phyloP scores from a whole-genome alignment of 257 asterid genomes.

The Fraxinus pennsylvanica region DNA sequence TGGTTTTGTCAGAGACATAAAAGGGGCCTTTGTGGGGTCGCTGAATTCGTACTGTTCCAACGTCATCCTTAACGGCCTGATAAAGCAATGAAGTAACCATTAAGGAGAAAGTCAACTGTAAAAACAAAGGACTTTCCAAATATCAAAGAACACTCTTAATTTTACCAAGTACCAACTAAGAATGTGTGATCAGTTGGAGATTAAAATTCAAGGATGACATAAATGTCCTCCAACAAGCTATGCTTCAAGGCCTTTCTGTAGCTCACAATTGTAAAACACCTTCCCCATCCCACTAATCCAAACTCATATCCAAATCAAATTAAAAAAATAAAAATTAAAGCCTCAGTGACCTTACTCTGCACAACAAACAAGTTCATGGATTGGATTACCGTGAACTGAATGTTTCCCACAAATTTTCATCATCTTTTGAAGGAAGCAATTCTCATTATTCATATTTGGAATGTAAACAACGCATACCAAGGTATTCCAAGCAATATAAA shows the following conservation, averaged over 20 bases:
- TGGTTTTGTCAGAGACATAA: constrained; percentile 81
- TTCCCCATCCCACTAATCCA: background rate
- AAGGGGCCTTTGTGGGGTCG: constrained; percentile 94
- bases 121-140: constrained; percentile 9
- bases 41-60: constrained; percentile 85
- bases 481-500: constrained; percentile 11
- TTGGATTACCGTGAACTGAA: background rate
- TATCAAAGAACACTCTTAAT: background rate
- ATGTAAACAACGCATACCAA: background rate
- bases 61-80: constrained; percentile 93
- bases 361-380: background rate
- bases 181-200: constrained; percentile 7
- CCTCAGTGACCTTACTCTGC: background rate
- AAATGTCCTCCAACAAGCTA: constrained; percentile 2
- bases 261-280: background rate
- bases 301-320: background rate
- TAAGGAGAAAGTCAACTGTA: constrained; percentile 19
- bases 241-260: background rate
- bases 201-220: constrained; percentile 11
- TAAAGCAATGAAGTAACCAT: constrained; percentile 13
- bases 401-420: background rate
- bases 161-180: constrained; percentile 2
- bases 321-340: background rate
- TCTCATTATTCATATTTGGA: background rate
- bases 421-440: background rate